Base-by-base conservation (phyloP, 371 early-diverging fungal genomes). In the Mucor racemosus region DNA sequence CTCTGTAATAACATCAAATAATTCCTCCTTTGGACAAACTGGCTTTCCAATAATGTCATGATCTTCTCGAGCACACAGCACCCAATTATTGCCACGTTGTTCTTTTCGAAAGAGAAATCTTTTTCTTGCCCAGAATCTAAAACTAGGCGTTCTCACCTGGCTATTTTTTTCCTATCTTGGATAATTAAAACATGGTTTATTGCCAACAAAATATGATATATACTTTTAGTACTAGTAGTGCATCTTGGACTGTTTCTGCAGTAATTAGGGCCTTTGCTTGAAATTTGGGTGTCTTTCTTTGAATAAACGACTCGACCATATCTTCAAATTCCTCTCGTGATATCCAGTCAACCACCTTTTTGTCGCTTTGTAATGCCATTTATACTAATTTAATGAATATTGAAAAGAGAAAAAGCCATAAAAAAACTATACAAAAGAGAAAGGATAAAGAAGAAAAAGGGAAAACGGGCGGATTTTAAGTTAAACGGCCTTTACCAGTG, bases 281-380 rank as follows among this genome's bases (percentile, higher is more conserved):
- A 15, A 56, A 56, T n/a, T 56, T 56, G 35, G 33, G n/a, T 35
- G 35, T 56, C 17, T 56, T 56, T n/a, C 36, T 56, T 34, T 35
- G 56, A 14, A 56, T 56, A 15, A 56, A 56, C 0, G 35, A 11
- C 36, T 56, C 56, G 6, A 56, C 33, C 56, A 56, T 35, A 4
- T 56, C 56, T 56, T 56, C 56, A 56, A 56, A 56, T 34, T 56
- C 56, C 36, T 56, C 56, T 35, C 35, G 15, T 34, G 56, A 33
- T 11, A 56, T 56, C 56, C 56, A 56, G 15, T 56, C 56, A 6
- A 56, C n/a, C 4, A 35, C 56, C 21, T 26, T 50, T 7, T 21
- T 11, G 1, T 21, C 0, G 9, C 11, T 19, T 8, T 19, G 10
- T 9, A 50, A 0, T 26, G 26, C 1, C 50, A 50, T 50, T 41